Evolutionary conservation across 305 asterid species (phyloP), one percentile per base, ranked within the genome.

Genomic region (Fraxinus sp.): DNA sequence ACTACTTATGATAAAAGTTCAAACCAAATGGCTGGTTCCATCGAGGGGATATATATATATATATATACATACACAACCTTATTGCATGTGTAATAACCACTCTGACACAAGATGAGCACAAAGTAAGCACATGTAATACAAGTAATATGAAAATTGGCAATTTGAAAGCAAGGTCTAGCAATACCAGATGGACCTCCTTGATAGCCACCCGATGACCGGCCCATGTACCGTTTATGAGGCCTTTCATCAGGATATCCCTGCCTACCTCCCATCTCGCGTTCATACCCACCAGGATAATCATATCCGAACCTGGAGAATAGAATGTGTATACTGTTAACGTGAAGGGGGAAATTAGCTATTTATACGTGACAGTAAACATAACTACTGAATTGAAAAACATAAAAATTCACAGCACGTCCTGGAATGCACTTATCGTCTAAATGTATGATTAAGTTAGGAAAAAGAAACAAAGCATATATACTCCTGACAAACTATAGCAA

Each of bases 241-340:
- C 98, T 93, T 81, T 96, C 99, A 84, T 94, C 97, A 75, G 90
- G 92, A 92, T 91, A 93, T 78, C 92, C 93, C 80, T 88, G 92
- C 89, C 98, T 92, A 33, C 92, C 90, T 79, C 95, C 98, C 88
- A 90, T 89, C 71, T 94, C 99, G 81, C 98, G 98, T 30, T 94
- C 97, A 87, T 89, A 91, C 24, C 98, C 99, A 72, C 93, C 94
- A 82, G 92, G 97, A 86, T 85, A 75, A 83, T 92, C 98, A 83
- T 94, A 84, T 79, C 91, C 95, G 89, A 92, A 91, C 93, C 99
- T 96, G 90, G 81, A 77, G 37, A 74, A 88, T 5, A 64, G 72
- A 24, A 64, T 7, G 36, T 26, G 28, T 24, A 22, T 18, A 24
- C 35, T 64, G 73, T 64, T 64, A 64, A 2, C 5, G 32, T 1